phyloP scores from a whole-genome alignment of 129 eudicot genomes.

The Silybum marianum region DNA sequence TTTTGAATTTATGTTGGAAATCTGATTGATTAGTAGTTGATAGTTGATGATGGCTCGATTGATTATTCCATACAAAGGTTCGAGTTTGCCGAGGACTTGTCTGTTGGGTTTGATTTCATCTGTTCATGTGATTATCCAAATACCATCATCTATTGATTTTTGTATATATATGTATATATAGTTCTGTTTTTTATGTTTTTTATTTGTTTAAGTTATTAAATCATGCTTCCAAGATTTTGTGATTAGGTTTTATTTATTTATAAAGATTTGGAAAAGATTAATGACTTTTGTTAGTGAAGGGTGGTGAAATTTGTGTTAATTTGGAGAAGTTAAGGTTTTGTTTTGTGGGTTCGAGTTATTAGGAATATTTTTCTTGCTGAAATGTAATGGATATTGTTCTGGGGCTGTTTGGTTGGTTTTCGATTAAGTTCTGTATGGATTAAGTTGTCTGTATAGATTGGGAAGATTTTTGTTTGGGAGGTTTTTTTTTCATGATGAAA shows the following conservation, averaged over 20 bases:
- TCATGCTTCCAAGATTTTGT: neutral
- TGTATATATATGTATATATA: neutral
- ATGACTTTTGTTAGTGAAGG: neutral
- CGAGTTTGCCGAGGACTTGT: slow-evolving; percentile 68
- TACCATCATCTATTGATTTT: slow-evolving; percentile 14
- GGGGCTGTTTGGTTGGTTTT: too few species aligned
- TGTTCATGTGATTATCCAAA: slow-evolving; percentile 72
- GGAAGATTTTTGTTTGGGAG: too few species aligned
- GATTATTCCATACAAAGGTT: slow-evolving; percentile 84
- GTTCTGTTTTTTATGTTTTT: slow-evolving; percentile 8
- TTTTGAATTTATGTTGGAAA: neutral
- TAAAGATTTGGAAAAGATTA: neutral
- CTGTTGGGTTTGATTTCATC: slow-evolving; percentile 85
- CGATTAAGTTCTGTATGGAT: too few species aligned
- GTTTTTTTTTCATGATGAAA: too few species aligned
- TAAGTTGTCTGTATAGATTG: too few species aligned
- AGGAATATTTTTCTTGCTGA: neutral
- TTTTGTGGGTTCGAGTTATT: neutral
- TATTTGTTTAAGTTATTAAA: neutral
- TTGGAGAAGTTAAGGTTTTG: slow-evolving; percentile 3
- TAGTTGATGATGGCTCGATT: slow-evolving; percentile 78
- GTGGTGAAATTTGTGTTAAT: slow-evolving; percentile 1
- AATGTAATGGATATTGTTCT: neutral
- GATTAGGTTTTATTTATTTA: neutral
- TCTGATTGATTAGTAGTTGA: slow-evolving; percentile 17